Conservation (phyloP, 495 filamentous ascomycete species). For the Aspergillus nanangensis region DNA sequence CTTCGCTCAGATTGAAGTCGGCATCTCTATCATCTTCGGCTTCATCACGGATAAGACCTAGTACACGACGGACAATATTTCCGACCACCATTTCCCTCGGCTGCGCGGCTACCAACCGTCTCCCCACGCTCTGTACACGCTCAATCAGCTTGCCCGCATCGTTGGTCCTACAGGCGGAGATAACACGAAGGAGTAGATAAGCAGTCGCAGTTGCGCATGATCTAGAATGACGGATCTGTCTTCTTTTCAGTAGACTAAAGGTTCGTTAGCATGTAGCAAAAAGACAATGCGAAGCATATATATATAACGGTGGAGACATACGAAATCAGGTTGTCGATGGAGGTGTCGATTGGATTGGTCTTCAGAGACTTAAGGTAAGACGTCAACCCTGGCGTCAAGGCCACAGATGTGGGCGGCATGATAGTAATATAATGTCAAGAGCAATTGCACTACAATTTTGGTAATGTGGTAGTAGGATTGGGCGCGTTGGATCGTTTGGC, state of each 20-base stretch:
- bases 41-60: constrained; percentile 89
- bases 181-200: constrained; percentile 77
- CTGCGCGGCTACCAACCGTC: constrained; percentile 70
- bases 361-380: constrained; percentile 76
- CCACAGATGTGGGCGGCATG: constrained; percentile 47
- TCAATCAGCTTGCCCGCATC: constrained; percentile 74
- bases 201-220: constrained; percentile 88
- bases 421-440: too few relatives aligned
- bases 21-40: constrained; percentile 73
- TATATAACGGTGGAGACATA: constrained; percentile 35
- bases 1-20: constrained; percentile 53
- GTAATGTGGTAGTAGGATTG: too few relatives aligned
- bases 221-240: constrained; percentile 82
- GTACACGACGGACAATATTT: constrained; percentile 84
- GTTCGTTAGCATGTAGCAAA: constrained; percentile 5
- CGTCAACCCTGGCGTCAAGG: constrained; percentile 63
- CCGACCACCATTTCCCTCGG: constrained; percentile 87
- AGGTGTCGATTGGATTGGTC: constrained; percentile 65
- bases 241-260: constrained; percentile 74
- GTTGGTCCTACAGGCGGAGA: constrained; percentile 59
- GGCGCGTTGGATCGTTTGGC: too few relatives aligned
- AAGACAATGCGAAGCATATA: constrained; percentile 4
- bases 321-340: constrained; percentile 77
- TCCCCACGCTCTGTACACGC: constrained; percentile 70
- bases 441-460: too few relatives aligned